Conservation (phyloP, 768 basidiomycete genomes). For the Termitomyces sp. region DNA sequence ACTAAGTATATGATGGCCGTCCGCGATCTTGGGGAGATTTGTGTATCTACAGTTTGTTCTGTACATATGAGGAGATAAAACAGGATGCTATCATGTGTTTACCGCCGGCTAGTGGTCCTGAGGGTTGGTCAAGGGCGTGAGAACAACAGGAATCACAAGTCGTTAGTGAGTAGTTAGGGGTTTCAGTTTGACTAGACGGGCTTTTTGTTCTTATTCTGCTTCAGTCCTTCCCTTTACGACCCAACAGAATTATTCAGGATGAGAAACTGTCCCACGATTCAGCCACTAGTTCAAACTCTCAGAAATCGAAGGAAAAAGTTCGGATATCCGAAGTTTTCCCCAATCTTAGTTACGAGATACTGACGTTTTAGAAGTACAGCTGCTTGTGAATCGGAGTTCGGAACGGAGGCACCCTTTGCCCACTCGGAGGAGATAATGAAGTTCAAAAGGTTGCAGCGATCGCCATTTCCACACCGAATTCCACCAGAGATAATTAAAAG, state of each 20-base stretch:
- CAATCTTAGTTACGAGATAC: slow-evolving; percentile 8
- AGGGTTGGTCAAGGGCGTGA: background rate
- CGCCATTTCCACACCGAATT: too few relatives aligned
- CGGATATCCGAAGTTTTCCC: slow-evolving; percentile 26
- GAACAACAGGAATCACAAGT: background rate
- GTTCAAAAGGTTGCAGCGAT: too few relatives aligned
- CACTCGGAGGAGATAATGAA: too few relatives aligned
- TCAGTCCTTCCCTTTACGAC: background rate
- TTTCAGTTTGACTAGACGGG: background rate
- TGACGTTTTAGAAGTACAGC: background rate
- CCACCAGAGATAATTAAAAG: too few relatives aligned
- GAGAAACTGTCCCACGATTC: background rate
- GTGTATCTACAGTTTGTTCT: too few relatives aligned
- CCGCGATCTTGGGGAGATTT: background rate
- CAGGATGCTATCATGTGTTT: background rate
- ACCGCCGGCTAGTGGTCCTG: background rate
- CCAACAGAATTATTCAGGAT: too few relatives aligned
- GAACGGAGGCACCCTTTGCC: too few relatives aligned
- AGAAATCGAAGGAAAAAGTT: slow-evolving; percentile 20
- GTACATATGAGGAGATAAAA: background rate
- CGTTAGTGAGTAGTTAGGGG: background rate
- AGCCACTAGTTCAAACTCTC: slow-evolving; percentile 4
- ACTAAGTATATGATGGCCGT: background rate
- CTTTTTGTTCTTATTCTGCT: background rate
- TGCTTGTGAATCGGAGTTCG: background rate